These are phyloP conservation scores for Claviceps sp. DNA, from an alignment of 2,329 filamentous ascomycete genomes.

Conservation along the genomic window DNA sequence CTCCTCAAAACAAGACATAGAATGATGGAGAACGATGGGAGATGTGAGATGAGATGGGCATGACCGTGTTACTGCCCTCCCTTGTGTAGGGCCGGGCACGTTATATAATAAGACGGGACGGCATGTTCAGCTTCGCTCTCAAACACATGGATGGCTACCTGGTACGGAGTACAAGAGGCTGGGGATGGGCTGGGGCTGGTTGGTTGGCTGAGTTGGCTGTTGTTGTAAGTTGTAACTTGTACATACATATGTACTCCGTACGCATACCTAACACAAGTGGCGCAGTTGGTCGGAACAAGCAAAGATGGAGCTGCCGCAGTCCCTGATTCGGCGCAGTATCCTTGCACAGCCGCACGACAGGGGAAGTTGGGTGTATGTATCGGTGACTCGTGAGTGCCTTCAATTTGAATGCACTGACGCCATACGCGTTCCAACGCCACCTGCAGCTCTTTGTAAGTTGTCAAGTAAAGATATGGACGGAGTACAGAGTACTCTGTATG, in stretches of 20 bases:
- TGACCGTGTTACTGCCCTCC: too few species aligned
- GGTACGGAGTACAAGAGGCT: background rate
- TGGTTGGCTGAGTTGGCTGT: background rate
- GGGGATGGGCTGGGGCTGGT: background rate
- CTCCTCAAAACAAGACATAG: background rate
- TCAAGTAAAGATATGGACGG: too few species aligned
- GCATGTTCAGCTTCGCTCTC: background rate
- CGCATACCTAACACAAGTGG: constrained; percentile 2
- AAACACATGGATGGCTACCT: background rate
- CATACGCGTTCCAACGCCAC: background rate
- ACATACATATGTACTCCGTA: too few species aligned
- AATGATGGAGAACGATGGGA: background rate
- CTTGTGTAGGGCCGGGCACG: too few species aligned
- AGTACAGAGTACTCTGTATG: too few species aligned
- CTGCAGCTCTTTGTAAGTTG: too few species aligned
- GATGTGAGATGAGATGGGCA: too few species aligned
- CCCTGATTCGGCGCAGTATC: background rate
- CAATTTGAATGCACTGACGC: background rate
- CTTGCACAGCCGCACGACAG: background rate
- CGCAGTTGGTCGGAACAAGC: constrained; percentile 3
- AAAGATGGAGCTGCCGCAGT: background rate
- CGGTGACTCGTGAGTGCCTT: background rate
- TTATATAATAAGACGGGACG: too few species aligned
- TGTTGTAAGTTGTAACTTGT: too few species aligned
- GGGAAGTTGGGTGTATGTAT: background rate